These are phyloP conservation scores for Neurospora crassa DNA, from an alignment of 2,329 filamentous ascomycete species.

Conservation along the genomic window DNA sequence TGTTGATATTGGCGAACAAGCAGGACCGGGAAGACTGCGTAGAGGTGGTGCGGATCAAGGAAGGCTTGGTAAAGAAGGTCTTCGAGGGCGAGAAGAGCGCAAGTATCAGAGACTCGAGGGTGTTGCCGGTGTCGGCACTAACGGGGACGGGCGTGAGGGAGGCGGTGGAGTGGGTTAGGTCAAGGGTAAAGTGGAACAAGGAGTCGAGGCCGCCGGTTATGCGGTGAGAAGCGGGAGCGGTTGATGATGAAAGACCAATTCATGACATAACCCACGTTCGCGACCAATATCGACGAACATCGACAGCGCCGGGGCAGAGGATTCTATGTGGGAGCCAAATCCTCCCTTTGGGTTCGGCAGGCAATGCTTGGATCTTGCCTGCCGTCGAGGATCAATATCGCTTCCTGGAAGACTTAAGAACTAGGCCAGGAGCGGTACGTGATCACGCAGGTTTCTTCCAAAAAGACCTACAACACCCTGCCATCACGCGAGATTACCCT, in stretches of 20 bases:
- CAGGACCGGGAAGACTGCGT: slow-evolving; percentile 96
- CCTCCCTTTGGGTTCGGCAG: background rate
- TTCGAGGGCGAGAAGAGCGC: slow-evolving; percentile 88
- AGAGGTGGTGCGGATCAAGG: slow-evolving; percentile 94
- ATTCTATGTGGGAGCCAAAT: background rate
- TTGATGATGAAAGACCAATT: background rate
- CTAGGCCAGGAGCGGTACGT: background rate
- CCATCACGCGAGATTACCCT: background rate
- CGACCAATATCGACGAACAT: too few relatives aligned
- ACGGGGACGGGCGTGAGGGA: slow-evolving; percentile 81
- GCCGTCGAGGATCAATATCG: background rate
- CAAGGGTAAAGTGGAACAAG: slow-evolving; percentile 92
- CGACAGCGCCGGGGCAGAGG: too few relatives aligned
- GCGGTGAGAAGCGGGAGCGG: slow-evolving; percentile 46
- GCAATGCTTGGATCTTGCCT: background rate
- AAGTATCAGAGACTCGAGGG: slow-evolving; percentile 80
- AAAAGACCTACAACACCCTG: background rate
- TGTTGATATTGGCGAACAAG: slow-evolving; percentile 92
- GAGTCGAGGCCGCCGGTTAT: slow-evolving; percentile 86
- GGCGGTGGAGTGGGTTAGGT: slow-evolving; percentile 94
- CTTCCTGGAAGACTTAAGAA: background rate
- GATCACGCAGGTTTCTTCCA: background rate
- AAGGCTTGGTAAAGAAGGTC: slow-evolving; percentile 88
- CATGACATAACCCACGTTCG: too few relatives aligned
- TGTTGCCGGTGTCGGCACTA: slow-evolving; percentile 85